These are phyloP conservation scores for Pythium apleroticum DNA, from an alignment of 352 stramenopile genomes.

Conservation along the genomic window DNA sequence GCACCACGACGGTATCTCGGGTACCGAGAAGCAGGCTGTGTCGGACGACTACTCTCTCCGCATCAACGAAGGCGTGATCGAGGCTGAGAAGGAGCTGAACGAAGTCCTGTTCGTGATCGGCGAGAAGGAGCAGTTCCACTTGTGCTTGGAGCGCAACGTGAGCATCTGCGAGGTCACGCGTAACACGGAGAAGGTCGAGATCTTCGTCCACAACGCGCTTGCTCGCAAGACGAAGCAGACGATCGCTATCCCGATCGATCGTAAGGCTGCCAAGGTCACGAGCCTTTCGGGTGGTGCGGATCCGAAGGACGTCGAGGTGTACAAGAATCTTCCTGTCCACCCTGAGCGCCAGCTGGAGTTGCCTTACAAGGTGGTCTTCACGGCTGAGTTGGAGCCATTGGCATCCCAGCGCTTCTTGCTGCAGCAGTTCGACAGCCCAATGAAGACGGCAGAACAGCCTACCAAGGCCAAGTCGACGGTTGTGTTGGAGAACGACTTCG, in stretches of 20 bases:
- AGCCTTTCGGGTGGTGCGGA: slow-evolving; percentile 38
- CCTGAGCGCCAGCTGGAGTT: slow-evolving; percentile 44
- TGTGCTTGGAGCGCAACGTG: slow-evolving; percentile 88
- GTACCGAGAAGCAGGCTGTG: slow-evolving; percentile 95
- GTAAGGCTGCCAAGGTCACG: slow-evolving; percentile 41
- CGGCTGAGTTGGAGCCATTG: slow-evolving; percentile 56
- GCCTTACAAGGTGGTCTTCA: slow-evolving; percentile 72
- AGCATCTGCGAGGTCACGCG: slow-evolving; percentile 87
- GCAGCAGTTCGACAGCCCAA: slow-evolving; percentile 37
- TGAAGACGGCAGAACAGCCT: slow-evolving; percentile 4
- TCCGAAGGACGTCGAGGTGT: slow-evolving; percentile 46
- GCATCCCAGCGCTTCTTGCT: slow-evolving; percentile 50
- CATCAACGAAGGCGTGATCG: slow-evolving; percentile 82
- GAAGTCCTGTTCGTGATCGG: slow-evolving; percentile 75
- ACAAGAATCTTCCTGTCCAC: slow-evolving; percentile 55
- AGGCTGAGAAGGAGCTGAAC: slow-evolving; percentile 67
- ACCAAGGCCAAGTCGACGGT: slow-evolving; percentile 16
- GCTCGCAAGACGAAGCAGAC: slow-evolving; percentile 56
- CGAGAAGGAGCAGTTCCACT: slow-evolving; percentile 58
- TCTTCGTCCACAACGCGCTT: slow-evolving; percentile 72
- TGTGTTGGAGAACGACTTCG: slow-evolving; percentile 61
- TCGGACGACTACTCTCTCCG: slow-evolving; percentile 94
- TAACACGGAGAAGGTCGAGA: slow-evolving; percentile 64
- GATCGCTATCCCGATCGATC: slow-evolving; percentile 56
- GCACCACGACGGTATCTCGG: slow-evolving; percentile 96